These are phyloP conservation scores for Salix koriyanagi DNA, from an alignment of 345 rosid genomes.

Conservation along the genomic window DNA sequence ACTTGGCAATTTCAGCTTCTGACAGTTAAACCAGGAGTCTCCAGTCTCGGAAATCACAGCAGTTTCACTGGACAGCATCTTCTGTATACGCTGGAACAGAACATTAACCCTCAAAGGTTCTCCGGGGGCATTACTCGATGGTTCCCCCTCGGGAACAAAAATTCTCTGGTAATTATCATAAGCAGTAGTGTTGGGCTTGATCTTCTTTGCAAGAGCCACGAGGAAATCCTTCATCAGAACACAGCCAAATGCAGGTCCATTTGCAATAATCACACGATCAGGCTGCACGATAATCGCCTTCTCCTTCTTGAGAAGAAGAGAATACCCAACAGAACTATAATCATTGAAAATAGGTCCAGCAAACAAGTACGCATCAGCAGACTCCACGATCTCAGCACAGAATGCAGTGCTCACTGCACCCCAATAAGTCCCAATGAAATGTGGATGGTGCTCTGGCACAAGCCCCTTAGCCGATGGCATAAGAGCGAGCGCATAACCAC, in stretches of 20 bases:
- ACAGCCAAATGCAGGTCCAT: conserved; percentile 79
- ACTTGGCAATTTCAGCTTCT: conserved; percentile 62
- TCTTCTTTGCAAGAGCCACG: conserved; percentile 48
- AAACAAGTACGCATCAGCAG: conserved; percentile 76
- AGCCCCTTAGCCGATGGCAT: conserved; percentile 80
- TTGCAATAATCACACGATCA: conserved; percentile 54
- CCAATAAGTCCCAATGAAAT: conserved; percentile 76
- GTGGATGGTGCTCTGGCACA: conserved; percentile 70
- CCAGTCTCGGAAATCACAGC: conserved; percentile 86
- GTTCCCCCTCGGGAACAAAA: conserved; percentile 58
- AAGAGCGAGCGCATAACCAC: conserved; percentile 57
- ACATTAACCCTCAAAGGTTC: conserved; percentile 78
- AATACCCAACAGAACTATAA: conserved; percentile 78
- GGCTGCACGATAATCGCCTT: conserved; percentile 75
- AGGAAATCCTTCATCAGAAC: conserved; percentile 74
- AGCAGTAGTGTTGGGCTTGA: conserved; percentile 52
- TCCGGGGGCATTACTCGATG: conserved; percentile 42
- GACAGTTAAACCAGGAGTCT: conserved; percentile 88
- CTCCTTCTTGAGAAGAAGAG: conserved; percentile 79
- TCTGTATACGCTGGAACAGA: conserved; percentile 66
- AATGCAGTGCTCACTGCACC: conserved; percentile 77
- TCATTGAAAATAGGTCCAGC: conserved; percentile 84
- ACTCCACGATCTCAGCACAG: conserved; percentile 80
- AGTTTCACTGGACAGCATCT: conserved; percentile 58
- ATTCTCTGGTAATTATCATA: conserved; percentile 71